phyloP scores from a whole-genome alignment of 139 green algal genomes.

The Gonium pectorale region DNA sequence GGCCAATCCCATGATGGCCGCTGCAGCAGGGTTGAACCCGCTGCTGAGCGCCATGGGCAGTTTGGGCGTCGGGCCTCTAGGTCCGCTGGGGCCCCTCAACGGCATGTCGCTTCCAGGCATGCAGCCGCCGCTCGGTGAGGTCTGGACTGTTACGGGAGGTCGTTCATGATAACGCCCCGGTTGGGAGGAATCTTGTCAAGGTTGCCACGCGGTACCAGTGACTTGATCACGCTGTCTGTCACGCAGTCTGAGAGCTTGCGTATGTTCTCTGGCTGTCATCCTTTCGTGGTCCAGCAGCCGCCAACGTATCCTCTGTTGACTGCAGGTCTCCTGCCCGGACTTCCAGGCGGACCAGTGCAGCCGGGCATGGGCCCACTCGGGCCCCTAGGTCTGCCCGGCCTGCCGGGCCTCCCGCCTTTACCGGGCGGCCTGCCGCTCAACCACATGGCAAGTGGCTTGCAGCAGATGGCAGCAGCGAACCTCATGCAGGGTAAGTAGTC shows the following conservation, averaged over 20 bases:
- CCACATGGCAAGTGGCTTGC: constrained; percentile 27
- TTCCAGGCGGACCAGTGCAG: neutral
- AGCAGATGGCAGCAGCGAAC: constrained; percentile 33
- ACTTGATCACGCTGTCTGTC: too few species aligned
- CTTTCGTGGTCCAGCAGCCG: too few species aligned
- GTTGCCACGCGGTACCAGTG: too few species aligned
- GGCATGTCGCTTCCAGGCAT: constrained; percentile 29
- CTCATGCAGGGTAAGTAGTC: constrained; percentile 39
- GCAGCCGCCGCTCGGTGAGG: constrained; percentile 35
- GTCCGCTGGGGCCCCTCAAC: constrained; percentile 4
- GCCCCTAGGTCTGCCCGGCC: constrained; percentile 16
- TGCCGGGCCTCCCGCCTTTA: neutral
- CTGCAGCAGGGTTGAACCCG: constrained; percentile 25
- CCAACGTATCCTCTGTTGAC: neutral
- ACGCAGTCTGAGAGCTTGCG: too few species aligned
- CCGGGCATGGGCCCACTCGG: constrained; percentile 23
- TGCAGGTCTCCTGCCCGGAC: constrained; percentile 17
- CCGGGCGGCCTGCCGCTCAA: constrained; percentile 13
- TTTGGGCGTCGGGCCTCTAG: constrained; percentile 16
- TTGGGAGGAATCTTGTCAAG: too few species aligned
- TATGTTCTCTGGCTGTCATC: too few species aligned
- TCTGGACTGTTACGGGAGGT: too few species aligned
- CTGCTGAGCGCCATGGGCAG: constrained; percentile 35
- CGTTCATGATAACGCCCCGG: too few species aligned
- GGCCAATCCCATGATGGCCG: constrained; percentile 33